phyloP scores from a whole-genome alignment of 805 yeast species.

The Kregervanrija fluxuum region DNA sequence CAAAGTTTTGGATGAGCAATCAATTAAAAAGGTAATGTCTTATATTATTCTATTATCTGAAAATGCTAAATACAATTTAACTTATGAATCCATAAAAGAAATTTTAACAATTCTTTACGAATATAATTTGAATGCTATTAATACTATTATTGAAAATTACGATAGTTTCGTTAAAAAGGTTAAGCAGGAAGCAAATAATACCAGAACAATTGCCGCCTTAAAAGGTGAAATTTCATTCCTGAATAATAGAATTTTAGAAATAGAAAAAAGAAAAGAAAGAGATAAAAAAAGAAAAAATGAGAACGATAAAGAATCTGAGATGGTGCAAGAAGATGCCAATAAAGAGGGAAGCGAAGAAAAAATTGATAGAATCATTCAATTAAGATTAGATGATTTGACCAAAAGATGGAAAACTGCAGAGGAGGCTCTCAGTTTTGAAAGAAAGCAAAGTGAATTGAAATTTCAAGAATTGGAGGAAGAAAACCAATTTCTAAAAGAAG shows the following conservation, averaged over 20 bases:
- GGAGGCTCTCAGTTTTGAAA: slow-evolving; percentile 59
- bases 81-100: slow-evolving; percentile 4
- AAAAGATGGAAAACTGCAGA: slow-evolving; percentile 64
- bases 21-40: slow-evolving; percentile 41
- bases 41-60: too few relatives aligned
- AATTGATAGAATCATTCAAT: slow-evolving; percentile 1
- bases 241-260: slow-evolving; percentile 1
- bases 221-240: slow-evolving; percentile 1
- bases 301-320: background rate
- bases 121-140: background rate
- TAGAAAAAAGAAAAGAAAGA: slow-evolving; percentile 1
- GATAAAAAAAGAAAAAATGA: background rate
- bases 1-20: slow-evolving; percentile 49
- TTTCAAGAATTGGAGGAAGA: slow-evolving; percentile 50
- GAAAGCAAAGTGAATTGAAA: slow-evolving; percentile 44
- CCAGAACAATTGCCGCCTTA: background rate
- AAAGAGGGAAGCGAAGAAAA: background rate
- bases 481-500: slow-evolving; percentile 31
- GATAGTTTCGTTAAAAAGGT: background rate
- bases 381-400: slow-evolving; percentile 55
- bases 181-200: background rate
- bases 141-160: slow-evolving; percentile 4
- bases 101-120: background rate
- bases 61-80: too few relatives aligned
- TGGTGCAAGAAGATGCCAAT: background rate